Evolutionary conservation across 208 protist genomes (phyloP).

Genomic region (Polymyxa betae): DNA sequence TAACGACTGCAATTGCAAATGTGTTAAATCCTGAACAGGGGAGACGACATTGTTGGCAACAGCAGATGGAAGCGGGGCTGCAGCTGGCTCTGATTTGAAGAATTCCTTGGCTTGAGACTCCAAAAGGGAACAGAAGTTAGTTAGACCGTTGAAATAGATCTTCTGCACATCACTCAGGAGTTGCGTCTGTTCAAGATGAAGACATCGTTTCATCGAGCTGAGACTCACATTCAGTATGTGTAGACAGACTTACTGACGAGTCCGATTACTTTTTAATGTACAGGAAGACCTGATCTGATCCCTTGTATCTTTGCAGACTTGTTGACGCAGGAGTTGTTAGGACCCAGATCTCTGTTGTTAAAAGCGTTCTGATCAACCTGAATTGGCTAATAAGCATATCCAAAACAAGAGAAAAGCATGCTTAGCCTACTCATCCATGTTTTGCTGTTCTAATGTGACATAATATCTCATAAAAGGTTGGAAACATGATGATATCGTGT

Average conservation of each 20-base stretch:
- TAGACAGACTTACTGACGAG: not conserved
- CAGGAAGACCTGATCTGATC: constrained; percentile 19
- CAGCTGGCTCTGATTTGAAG: not conserved
- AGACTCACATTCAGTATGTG: not conserved
- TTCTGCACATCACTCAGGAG: not conserved
- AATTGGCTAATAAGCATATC: not conserved
- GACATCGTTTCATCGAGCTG: constrained; percentile 30
- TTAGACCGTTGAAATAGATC: not conserved
- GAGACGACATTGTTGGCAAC: not conserved
- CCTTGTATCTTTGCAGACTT: constrained; percentile 17
- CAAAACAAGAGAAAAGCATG: not conserved
- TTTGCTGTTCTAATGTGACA: constrained; percentile 5
- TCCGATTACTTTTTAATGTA: constrained; percentile 16
- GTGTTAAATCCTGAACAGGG: not conserved
- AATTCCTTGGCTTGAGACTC: not conserved
- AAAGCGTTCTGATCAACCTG: not conserved
- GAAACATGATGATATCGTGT: constrained; percentile 27
- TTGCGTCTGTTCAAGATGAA: not conserved
- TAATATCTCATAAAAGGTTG: constrained; percentile 50
- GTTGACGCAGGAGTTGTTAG: not conserved
- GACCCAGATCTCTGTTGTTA: not conserved
- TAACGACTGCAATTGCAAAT: not conserved
- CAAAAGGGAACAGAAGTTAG: not conserved
- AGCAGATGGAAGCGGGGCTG: not conserved
- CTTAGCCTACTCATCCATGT: constrained; percentile 3